Conservation (phyloP, 805 yeast genomes). For the Candida nemodendra region DNA sequence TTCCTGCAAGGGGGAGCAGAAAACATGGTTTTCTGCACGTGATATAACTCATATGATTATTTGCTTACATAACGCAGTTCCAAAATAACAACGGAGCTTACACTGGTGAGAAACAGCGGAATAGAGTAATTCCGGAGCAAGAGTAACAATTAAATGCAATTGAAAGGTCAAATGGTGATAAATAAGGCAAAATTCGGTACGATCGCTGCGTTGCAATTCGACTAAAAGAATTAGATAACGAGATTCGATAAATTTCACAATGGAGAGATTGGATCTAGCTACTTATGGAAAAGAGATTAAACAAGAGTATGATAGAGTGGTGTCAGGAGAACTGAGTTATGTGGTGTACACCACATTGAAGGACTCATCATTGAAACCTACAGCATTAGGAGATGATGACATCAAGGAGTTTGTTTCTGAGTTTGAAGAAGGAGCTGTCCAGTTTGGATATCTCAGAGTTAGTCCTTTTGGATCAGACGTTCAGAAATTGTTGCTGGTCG, state of each 20-base stretch:
- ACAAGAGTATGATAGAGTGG: constrained; percentile 72
- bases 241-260: constrained; percentile 17
- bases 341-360: constrained; percentile 76
- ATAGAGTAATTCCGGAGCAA: too few species aligned
- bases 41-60: too few species aligned
- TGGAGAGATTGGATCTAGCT: constrained; percentile 60
- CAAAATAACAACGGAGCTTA: not conserved
- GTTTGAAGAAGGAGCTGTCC: constrained; percentile 84
- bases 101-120: too few species aligned
- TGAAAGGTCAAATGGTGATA: too few species aligned
- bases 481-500: constrained; percentile 76
- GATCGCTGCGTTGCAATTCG: too few species aligned
- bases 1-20: too few species aligned
- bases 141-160: too few species aligned
- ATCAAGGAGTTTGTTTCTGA: constrained; percentile 76
- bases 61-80: too few species aligned
- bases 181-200: too few species aligned
- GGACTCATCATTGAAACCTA: constrained; percentile 46
- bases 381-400: constrained; percentile 57
- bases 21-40: too few species aligned
- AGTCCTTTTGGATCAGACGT: constrained; percentile 91
- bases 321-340: constrained; percentile 76
- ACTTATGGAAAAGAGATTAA: constrained; percentile 76
- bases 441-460: constrained; percentile 86
- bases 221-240: not conserved